phyloP scores from a whole-genome alignment of 2,329 filamentous ascomycete species.

The Cryphonectria naterciae region DNA sequence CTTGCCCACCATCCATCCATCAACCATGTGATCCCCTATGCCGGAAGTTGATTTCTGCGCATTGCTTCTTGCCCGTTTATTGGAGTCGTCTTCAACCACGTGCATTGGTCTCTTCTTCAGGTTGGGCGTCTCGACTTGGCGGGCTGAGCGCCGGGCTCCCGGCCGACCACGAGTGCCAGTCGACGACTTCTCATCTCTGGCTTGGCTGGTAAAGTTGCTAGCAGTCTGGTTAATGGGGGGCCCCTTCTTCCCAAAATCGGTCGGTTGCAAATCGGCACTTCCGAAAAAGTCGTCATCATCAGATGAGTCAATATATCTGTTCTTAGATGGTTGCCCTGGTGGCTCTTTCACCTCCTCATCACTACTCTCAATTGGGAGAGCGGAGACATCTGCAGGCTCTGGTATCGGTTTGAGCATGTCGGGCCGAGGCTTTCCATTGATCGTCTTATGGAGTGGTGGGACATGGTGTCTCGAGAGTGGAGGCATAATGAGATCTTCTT shows the following conservation, averaged over 20 bases:
- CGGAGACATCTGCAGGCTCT: slow-evolving; percentile 33
- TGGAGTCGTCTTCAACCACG: slow-evolving; percentile 1
- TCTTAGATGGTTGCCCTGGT: background rate
- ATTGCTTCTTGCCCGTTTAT: slow-evolving; percentile 14
- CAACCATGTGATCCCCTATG: slow-evolving; percentile 22
- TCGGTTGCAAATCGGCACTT: slow-evolving; percentile 40
- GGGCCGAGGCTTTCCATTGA: slow-evolving; percentile 23
- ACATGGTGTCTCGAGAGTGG: slow-evolving; percentile 1
- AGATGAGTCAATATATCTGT: slow-evolving; percentile 22
- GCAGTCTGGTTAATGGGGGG: slow-evolving; percentile 16
- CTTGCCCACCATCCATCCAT: slow-evolving; percentile 15
- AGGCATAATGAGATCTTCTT: background rate
- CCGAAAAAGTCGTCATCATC: slow-evolving; percentile 34
- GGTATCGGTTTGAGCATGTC: slow-evolving; percentile 6
- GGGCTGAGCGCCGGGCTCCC: slow-evolving; percentile 4
- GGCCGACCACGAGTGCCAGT: background rate
- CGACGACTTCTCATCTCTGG: background rate
- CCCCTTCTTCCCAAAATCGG: slow-evolving; percentile 36
- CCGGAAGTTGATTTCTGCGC: background rate
- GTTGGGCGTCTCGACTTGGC: background rate
- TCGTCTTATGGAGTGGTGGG: slow-evolving; percentile 14
- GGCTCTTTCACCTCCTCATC: slow-evolving; percentile 33
- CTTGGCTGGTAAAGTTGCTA: background rate
- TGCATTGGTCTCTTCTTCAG: slow-evolving; percentile 17
- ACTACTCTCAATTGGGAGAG: slow-evolving; percentile 34